Base-by-base conservation (phyloP, 768 basidiomycete genomes). In the Saitozyma podzolica region DNA sequence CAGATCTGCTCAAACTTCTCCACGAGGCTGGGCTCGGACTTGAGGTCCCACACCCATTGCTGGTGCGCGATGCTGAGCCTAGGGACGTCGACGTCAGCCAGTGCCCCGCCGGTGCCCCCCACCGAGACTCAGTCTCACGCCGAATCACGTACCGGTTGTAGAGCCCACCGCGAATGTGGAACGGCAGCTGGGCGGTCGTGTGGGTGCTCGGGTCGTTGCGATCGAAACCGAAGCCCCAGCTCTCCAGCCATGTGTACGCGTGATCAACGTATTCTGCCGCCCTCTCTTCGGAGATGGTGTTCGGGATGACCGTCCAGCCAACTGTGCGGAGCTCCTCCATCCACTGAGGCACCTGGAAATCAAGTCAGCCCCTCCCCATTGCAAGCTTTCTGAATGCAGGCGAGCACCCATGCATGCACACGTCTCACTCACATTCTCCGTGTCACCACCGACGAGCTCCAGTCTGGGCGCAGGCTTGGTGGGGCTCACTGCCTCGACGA, bases 141-240 rank as follows among this genome's bases (percentile, higher is more conserved):
- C 53, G 29, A 29, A 29, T 29, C 40, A 29, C 29, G 29, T 29
- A 29, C 29, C 51, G 41, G 54, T 29, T 29, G 29, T 40, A 41
- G 37, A 56, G 19, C 41, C 9, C 47, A 10, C 64, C 65, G 61
- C 55, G 59, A 59, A 51, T 57, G 59, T 49, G 55, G 40, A 58
- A 58, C 1, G 75, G 73, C 13, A 76, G 61, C 50, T 67, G 61
- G 8, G 66, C 68, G 40, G 56, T 56, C 14, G 57, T 52, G 64
- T 67, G 67, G 6, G 75, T 76, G 11, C 55, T 41, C 8, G 62
- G 66, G 51, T 74, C 71, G 48, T 75, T 66, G 37, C 73, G 62
- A 59, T 76, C 71, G 64, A 67, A 76, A 17, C 73, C 73, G 9
- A 68, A 51, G 0, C 59, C 59, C 37, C 72, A 74, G 43, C 53